A percentile compares a stretch with the other conserved stretches of the same genome.
Conservation (phyloP, 2,329 filamentous ascomycete genomes). For the Microascus cirrosus region DNA sequence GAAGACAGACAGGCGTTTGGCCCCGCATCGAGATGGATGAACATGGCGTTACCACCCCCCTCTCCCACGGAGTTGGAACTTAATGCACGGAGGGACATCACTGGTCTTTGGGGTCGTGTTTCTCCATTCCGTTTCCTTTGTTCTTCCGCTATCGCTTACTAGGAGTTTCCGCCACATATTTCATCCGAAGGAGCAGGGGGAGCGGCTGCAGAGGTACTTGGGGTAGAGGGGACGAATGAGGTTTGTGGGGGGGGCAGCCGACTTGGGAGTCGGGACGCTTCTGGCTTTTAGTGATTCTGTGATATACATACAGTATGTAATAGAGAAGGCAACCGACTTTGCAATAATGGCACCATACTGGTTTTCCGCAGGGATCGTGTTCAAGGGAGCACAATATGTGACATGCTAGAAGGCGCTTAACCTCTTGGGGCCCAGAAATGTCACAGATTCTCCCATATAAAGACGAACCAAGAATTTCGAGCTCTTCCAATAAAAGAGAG, state of each 20-base stretch:
- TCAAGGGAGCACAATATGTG: background rate
- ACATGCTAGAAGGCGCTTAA: background rate
- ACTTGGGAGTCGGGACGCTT: background rate
- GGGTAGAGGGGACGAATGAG: background rate
- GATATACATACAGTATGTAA: constrained; percentile 4
- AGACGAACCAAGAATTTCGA: too few species aligned
- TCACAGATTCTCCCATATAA: too few species aligned
- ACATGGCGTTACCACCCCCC: background rate
- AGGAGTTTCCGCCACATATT: background rate
- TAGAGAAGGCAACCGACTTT: background rate
- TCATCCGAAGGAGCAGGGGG: background rate
- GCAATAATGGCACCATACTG: too few species aligned
- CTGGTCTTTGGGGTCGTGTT: background rate
- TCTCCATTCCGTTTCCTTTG: background rate
- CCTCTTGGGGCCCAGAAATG: background rate
- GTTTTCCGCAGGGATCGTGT: background rate
- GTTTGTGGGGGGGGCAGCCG: background rate
- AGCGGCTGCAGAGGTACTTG: background rate
- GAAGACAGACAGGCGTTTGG: background rate
- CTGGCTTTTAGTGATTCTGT: background rate
- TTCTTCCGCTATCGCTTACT: background rate
- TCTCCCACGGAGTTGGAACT: background rate
- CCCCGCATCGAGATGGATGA: background rate
- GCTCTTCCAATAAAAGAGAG: too few species aligned
- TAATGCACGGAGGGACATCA: background rate